These are phyloP conservation scores for Alternaria postmessia DNA, from an alignment of 2,329 filamentous ascomycete genomes.

Conservation along the genomic window DNA sequence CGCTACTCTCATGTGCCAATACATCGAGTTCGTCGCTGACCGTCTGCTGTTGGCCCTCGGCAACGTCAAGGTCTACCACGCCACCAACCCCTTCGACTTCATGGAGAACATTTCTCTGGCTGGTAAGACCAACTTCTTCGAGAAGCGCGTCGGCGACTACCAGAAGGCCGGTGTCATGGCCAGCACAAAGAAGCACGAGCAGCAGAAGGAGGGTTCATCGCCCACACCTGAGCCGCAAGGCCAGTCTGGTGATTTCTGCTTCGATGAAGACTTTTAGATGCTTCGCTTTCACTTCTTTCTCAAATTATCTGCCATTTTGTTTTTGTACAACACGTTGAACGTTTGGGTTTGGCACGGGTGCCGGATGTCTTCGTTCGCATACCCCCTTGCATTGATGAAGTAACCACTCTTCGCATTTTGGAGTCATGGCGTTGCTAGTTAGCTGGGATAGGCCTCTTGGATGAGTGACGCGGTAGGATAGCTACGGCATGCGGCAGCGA, in stretches of 20 bases:
- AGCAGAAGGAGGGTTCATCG: slow-evolving; percentile 55
- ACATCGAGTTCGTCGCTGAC: slow-evolving; percentile 99
- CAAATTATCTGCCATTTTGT: slow-evolving; percentile 30
- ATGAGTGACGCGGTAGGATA: slow-evolving; percentile 22
- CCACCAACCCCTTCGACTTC: slow-evolving; percentile 97
- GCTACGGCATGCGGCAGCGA: slow-evolving; percentile 17
- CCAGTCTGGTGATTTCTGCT: slow-evolving; percentile 78
- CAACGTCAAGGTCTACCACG: slow-evolving; percentile 92
- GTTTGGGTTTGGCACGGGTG: slow-evolving; percentile 26
- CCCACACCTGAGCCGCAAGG: slow-evolving; percentile 55
- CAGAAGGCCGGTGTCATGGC: slow-evolving; percentile 99
- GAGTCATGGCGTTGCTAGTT: slow-evolving; percentile 23
- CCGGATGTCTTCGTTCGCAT: slow-evolving; percentile 36
- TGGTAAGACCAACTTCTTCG: slow-evolving; percentile 99
- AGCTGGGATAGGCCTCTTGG: slow-evolving; percentile 10
- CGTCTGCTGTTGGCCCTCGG: slow-evolving; percentile 91
- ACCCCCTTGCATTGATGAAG: slow-evolving; percentile 46
- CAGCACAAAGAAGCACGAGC: slow-evolving; percentile 78
- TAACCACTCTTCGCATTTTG: slow-evolving; percentile 35
- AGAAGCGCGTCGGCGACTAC: slow-evolving; percentile 99
- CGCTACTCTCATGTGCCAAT: slow-evolving; percentile 96
- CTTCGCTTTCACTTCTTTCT: slow-evolving; percentile 23
- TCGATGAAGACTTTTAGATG: slow-evolving; percentile 94
- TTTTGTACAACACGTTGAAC: slow-evolving; percentile 35
- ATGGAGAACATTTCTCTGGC: slow-evolving; percentile 99